Evolutionary conservation across 495 filamentous ascomycete genomes (phyloP), one percentile per base, ranked within the genome.

Genomic region (Hypoxylon intermedium): DNA sequence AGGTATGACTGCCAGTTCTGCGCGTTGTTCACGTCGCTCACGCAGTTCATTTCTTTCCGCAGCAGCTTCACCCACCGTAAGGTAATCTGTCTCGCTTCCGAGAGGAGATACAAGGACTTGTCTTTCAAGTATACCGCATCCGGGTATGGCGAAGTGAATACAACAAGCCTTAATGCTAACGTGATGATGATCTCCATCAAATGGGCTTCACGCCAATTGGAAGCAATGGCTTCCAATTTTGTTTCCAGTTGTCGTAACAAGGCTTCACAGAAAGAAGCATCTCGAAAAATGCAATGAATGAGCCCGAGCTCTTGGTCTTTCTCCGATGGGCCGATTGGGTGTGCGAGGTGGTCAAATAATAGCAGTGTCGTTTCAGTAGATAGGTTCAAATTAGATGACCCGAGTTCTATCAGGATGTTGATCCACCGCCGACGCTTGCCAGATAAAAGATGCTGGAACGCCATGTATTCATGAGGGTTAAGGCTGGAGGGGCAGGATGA

Each of bases 201-300:
- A 46, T 78, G 59, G 0, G 57, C 64, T 48, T 86, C 83, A 16
- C 83, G 75, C 81, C 79, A 85, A 55, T 82, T 85, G 2, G 70
- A 64, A 7, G 63, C 61, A 13, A 85, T 72, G 20, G 16, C 65
- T 1, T 70, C 51, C 0, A 85, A 55, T 9, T 78, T 76, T 5
- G 50, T 21, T 2, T 63, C 51, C 5, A 85, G 61, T 31, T 82
- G 77, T 5, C 74, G 71, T 2, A 74, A 9, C 0, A 86, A 44
- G 23, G 60, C 63, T 3, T 65, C 30, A 33, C 76, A 82, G 41
- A 86, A 86, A 1, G 53, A 19, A 11, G 45, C 9, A 20, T 86
- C 80, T 15, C 60, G 40, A 41, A 85, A 83, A 2, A 78, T 48
- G 0, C 34, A 43, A 58, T 86, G 81, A 5, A 72, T 58, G 1